Conservation (phyloP, 2,329 filamentous ascomycete genomes). For the Pseudogymnoascus sp. region DNA sequence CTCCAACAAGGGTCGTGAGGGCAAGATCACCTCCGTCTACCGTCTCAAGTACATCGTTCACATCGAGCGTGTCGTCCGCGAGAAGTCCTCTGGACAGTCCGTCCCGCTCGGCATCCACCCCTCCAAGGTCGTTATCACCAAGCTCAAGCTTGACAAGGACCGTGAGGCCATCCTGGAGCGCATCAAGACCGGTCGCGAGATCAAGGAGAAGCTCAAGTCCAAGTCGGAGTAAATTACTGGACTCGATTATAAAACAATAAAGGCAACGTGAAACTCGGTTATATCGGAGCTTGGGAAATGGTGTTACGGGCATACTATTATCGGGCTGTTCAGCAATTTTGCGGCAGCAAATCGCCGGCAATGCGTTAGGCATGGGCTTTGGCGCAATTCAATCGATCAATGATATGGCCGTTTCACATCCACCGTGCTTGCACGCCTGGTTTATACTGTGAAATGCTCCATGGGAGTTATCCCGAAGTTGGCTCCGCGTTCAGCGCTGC, state of each 20-base stretch:
- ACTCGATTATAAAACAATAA: constrained; percentile 11
- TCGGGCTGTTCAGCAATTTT: constrained; percentile 10
- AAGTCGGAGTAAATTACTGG: constrained; percentile 15
- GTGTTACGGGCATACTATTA: constrained; percentile 11
- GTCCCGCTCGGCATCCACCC: constrained; percentile 92
- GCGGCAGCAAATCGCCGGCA: constrained; percentile 10
- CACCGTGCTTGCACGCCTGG: constrained; percentile 32
- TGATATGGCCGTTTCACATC: constrained; percentile 65
- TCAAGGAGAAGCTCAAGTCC: constrained; percentile 52
- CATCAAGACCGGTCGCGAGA: constrained; percentile 73
- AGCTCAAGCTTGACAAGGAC: constrained; percentile 97
- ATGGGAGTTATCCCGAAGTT: constrained; percentile 69
- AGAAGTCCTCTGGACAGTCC: constrained; percentile 95
- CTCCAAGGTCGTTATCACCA: constrained; percentile 96
- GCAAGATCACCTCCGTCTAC: constrained; percentile 97
- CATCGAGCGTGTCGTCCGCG: constrained; percentile 91
- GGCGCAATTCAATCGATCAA: constrained; percentile 32
- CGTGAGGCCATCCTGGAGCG: constrained; percentile 81
- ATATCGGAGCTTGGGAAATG: constrained; percentile 12
- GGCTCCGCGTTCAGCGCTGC: constrained; percentile 15
- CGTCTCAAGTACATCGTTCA: constrained; percentile 97
- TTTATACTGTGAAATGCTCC: constrained; percentile 59
- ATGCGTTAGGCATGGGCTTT: constrained; percentile 25
- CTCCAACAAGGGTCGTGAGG: constrained; percentile 93
- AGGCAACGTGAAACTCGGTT: constrained; percentile 11